These are phyloP conservation scores for Phlebiopsis flavidoalba DNA, from an alignment of 768 basidiomycete genomes.

Conservation along the genomic window DNA sequence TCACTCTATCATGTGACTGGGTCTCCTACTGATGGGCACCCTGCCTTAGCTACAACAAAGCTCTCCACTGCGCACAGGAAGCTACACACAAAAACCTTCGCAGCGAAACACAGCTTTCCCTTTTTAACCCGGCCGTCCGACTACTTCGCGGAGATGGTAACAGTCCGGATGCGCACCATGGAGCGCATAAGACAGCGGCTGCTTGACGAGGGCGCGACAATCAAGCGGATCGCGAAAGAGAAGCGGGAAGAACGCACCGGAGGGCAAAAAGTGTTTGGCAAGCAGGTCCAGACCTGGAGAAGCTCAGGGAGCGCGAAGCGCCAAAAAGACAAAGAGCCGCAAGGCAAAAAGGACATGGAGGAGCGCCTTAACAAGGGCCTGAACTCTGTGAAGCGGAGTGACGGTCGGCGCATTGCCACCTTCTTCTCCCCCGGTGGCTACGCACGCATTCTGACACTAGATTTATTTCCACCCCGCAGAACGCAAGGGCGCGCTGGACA, in stretches of 20 bases:
- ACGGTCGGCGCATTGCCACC: conserved; percentile 17
- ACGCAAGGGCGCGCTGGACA: conserved; percentile 77
- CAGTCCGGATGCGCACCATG: conserved; percentile 94
- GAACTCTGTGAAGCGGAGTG: conserved; percentile 94
- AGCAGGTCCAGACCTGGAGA: conserved; percentile 75
- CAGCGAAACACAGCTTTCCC: conserved; percentile 71
- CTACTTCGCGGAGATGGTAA: conserved; percentile 99
- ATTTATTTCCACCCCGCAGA: conserved; percentile 39
- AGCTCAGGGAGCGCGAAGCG: conserved; percentile 53
- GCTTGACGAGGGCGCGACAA: conserved; percentile 80
- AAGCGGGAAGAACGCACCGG: conserved; percentile 89
- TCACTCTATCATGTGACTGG: background rate
- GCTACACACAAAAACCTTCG: conserved; percentile 69
- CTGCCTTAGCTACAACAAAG: conserved; percentile 84
- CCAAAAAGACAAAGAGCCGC: conserved; percentile 84
- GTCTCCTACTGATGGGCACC: background rate
- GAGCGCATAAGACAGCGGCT: conserved; percentile 88
- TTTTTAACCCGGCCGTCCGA: conserved; percentile 86
- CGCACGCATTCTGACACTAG: background rate
- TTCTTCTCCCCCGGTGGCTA: background rate
- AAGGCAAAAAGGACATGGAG: conserved; percentile 87
- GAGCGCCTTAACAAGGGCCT: conserved; percentile 77
- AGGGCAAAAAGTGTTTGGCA: conserved; percentile 84
- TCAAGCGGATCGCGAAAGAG: conserved; percentile 82
- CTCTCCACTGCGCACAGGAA: conserved; percentile 73